phyloP scores from a whole-genome alignment of 2,329 filamentous ascomycete species.

The Exophiala xenobiotica region DNA sequence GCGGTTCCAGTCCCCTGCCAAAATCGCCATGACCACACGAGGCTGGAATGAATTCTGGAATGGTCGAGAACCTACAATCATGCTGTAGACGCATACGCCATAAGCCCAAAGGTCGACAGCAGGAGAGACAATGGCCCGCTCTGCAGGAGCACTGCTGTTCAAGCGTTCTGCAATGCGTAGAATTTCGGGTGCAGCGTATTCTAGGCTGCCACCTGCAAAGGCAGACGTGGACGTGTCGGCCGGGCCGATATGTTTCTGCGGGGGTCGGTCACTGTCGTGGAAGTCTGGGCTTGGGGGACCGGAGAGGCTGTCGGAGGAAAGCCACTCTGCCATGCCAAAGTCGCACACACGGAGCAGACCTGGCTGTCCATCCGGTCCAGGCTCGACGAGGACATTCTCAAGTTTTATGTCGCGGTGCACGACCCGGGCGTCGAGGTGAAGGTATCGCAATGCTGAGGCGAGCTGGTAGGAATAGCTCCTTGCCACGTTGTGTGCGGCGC shows the following conservation, averaged over 20 bases:
- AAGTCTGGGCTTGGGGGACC: conserved; percentile 51
- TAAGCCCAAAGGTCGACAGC: conserved; percentile 67
- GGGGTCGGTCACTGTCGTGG: conserved; percentile 47
- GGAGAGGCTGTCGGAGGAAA: conserved; percentile 54
- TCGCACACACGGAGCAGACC: conserved; percentile 64
- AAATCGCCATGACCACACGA: conserved; percentile 59
- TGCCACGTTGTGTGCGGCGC: conserved; percentile 53
- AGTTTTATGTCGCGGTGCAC: conserved; percentile 69
- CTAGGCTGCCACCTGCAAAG: conserved; percentile 58
- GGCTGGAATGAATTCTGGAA: conserved; percentile 62
- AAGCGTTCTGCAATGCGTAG: conserved; percentile 38
- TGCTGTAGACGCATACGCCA: conserved; percentile 61
- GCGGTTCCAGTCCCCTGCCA: conserved; percentile 59
- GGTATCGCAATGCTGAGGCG: conserved; percentile 62
- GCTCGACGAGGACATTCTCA: conserved; percentile 65
- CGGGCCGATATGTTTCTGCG: conserved; percentile 53
- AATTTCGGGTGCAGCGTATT: conserved; percentile 52
- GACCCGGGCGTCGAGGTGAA: conserved; percentile 66
- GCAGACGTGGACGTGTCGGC: conserved; percentile 55
- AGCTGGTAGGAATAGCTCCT: conserved; percentile 64
- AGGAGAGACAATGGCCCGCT: conserved; percentile 40
- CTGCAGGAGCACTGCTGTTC: conserved; percentile 1
- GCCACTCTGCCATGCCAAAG: conserved; percentile 69
- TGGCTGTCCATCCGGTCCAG: conserved; percentile 48
- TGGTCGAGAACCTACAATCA: conserved; percentile 61